These are phyloP conservation scores for Saccharomycopsis hybrid DNA, from an alignment of 1,139 yeast species.

Conservation along the genomic window DNA sequence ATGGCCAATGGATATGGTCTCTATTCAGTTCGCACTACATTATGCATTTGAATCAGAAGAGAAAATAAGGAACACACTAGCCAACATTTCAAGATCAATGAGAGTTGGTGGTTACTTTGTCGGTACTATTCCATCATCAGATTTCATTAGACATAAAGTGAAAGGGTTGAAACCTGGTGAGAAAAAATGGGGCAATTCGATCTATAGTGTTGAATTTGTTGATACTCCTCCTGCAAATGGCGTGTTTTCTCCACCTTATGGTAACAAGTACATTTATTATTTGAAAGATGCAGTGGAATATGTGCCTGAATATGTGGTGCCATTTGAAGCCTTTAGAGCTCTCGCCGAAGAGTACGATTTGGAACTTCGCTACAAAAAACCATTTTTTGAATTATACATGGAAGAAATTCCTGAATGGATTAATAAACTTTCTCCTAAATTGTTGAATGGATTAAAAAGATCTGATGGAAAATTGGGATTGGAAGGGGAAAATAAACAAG, in stretches of 20 bases:
- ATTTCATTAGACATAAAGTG: conserved; percentile 64
- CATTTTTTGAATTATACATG: conserved; percentile 77
- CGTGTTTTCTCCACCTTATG: conserved; percentile 38
- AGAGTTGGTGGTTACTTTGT: conserved; percentile 79
- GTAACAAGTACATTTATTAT: conserved; percentile 76
- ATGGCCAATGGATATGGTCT: conserved; percentile 82
- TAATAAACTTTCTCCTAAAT: conserved; percentile 50
- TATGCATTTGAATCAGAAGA: conserved; percentile 88
- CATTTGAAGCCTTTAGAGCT: conserved; percentile 79
- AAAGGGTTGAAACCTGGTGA: conserved; percentile 43
- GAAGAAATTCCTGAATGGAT: conserved; percentile 69
- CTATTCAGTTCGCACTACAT: conserved; percentile 88
- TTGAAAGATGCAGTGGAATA: conserved; percentile 91
- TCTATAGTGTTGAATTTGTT: conserved; percentile 76
- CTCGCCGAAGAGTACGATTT: conserved; percentile 81
- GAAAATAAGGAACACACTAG: conserved; percentile 64
- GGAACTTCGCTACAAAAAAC: conserved; percentile 64
- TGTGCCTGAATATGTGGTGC: conserved; percentile 97
- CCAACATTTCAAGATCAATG: conserved; percentile 70
- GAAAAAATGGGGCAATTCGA: conserved; percentile 74
- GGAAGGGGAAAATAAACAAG: conserved; percentile 86
- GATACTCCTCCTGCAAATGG: conserved; percentile 70
- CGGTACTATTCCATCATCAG: conserved; percentile 93
- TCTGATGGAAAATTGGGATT: conserved; percentile 80
- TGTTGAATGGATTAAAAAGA: conserved; percentile 64